phyloP scores from a whole-genome alignment of 768 basidiomycete species.

The Dentipellis sp. region DNA sequence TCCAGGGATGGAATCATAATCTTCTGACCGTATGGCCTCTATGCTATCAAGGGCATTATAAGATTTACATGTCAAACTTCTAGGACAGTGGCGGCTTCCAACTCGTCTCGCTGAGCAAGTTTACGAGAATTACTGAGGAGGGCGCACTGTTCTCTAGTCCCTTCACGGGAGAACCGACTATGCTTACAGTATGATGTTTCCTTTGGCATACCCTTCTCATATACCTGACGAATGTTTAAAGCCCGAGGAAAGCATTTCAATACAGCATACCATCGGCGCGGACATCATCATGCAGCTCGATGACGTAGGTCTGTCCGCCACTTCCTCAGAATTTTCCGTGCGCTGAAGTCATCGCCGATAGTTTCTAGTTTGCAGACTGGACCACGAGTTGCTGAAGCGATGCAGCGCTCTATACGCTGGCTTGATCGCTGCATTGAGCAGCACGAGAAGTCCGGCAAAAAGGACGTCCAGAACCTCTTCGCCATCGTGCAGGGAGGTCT shows the following conservation, averaged over 20 bases:
- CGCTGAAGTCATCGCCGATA: constrained; percentile 18
- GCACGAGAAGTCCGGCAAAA: constrained; percentile 61
- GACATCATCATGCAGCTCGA: constrained; percentile 96
- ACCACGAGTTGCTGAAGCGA: constrained; percentile 78
- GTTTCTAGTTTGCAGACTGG: constrained; percentile 78
- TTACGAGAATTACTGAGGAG: constrained; percentile 81
- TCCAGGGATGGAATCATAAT: constrained; percentile 84
- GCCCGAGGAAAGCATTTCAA: constrained; percentile 88
- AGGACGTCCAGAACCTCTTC: constrained; percentile 71
- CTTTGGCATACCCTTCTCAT: background rate
- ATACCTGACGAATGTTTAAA: constrained; percentile 20
- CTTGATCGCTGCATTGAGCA: constrained; percentile 78
- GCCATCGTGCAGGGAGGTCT: constrained; percentile 90
- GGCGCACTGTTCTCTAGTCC: constrained; percentile 81
- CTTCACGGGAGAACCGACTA: constrained; percentile 80
- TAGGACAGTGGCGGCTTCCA: constrained; percentile 91
- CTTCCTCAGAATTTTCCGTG: background rate
- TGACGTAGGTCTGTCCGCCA: constrained; percentile 61
- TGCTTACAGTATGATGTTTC: constrained; percentile 54
- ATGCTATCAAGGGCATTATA: background rate
- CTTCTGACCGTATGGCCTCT: constrained; percentile 55
- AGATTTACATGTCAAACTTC: constrained; percentile 1
- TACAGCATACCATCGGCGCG: constrained; percentile 85
- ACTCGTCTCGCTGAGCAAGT: constrained; percentile 75
- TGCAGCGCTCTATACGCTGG: constrained; percentile 85